These are phyloP conservation scores for Berkeleyomyces rouxiae DNA, from an alignment of 2,329 filamentous ascomycete genomes.

Conservation along the genomic window DNA sequence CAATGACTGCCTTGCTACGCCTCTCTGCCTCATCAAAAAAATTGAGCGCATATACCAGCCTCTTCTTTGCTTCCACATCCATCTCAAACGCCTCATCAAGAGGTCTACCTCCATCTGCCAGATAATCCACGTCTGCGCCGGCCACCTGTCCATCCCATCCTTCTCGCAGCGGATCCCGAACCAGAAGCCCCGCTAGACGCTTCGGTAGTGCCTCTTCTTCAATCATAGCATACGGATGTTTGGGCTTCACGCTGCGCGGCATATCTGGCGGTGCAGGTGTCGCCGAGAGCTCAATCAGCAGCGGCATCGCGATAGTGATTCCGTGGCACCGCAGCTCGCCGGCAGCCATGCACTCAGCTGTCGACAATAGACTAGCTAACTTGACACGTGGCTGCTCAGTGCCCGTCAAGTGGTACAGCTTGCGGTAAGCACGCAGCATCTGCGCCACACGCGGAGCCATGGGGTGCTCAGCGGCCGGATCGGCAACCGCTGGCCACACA, in stretches of 20 bases:
- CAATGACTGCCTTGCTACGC: conserved; percentile 24
- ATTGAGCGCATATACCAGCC: conserved; percentile 24
- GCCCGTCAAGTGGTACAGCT: conserved; percentile 30
- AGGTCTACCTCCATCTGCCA: conserved; percentile 27
- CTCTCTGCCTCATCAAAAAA: conserved; percentile 26
- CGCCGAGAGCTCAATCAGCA: conserved; percentile 24
- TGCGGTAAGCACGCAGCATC: conserved; percentile 31
- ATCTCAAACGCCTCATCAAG: conserved; percentile 27
- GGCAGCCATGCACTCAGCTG: conserved; percentile 29
- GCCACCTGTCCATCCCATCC: not conserved
- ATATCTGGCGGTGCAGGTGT: conserved; percentile 21
- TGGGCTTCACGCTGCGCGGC: conserved; percentile 21
- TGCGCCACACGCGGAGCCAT: conserved; percentile 31
- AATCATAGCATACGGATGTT: conserved; percentile 22
- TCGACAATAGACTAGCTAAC: conserved; percentile 28
- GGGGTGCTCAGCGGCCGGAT: conserved; percentile 30
- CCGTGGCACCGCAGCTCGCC: conserved; percentile 31
- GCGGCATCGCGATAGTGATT: conserved; percentile 26
- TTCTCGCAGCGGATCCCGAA: conserved; percentile 25
- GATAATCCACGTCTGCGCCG: conserved; percentile 24
- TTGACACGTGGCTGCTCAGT: conserved; percentile 31
- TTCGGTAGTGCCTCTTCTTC: conserved; percentile 20
- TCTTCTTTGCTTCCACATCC: conserved; percentile 23
- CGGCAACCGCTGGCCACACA: conserved; percentile 30
- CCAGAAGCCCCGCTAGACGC: conserved; percentile 22